phyloP scores from a whole-genome alignment of 164 flowering plant species.

The Protea cynaroides region DNA sequence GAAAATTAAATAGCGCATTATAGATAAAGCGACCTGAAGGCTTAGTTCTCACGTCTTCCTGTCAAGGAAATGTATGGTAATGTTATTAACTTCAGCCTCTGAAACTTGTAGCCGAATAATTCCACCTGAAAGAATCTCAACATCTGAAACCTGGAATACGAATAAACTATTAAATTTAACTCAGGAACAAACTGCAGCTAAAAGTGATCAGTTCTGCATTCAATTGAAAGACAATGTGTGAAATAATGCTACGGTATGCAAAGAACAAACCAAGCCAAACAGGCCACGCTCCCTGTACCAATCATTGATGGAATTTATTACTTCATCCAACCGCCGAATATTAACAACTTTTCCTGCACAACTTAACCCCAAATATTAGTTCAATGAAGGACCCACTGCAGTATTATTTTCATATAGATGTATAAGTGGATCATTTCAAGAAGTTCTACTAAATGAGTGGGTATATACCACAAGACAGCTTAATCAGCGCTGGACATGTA shows the following conservation, averaged over 20 bases:
- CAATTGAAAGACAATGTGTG: neutral
- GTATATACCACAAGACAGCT: no score
- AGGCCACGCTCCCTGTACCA: constrained; percentile 98
- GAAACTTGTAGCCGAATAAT: constrained; percentile 75
- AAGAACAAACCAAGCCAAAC: constrained; percentile 77
- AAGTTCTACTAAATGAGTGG: no score
- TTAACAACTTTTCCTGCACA: constrained; percentile 97
- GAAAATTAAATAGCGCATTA: neutral
- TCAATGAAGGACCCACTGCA: constrained; percentile 21
- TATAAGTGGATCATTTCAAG: no score
- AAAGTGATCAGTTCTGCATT: neutral
- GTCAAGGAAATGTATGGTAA: constrained; percentile 83
- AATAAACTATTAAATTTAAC: neutral
- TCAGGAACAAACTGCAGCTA: neutral
- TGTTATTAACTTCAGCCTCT: constrained; percentile 94
- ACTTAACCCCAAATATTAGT: constrained; percentile 44
- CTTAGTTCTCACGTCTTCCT: constrained; percentile 64
- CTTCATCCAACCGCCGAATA: constrained; percentile 77
- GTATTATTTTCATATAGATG: neutral
- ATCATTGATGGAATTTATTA: constrained; percentile 74
- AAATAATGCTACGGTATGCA: neutral
- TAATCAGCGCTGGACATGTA: no score
- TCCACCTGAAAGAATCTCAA: constrained; percentile 96
- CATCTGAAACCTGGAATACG: constrained; percentile 65
- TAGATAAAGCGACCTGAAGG: constrained; percentile 5